Evolutionary conservation across 2,329 filamentous ascomycete genomes (phyloP).

Genomic region (Trematosphaeria pertusa): DNA sequence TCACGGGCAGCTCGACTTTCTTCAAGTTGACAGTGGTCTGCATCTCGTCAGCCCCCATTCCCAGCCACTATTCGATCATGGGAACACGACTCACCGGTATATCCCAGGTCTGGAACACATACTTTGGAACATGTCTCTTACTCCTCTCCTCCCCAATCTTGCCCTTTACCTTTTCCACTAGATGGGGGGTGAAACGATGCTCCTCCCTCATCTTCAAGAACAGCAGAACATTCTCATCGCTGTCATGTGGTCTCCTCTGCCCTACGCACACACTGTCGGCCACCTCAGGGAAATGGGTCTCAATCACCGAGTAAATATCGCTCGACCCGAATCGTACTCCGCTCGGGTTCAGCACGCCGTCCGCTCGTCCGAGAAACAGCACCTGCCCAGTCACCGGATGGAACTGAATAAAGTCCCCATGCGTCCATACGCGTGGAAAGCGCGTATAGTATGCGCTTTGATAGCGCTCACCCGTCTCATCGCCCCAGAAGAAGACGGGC

Average conservation of each 20-base stretch:
- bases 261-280: constrained; percentile 81
- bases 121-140: constrained; percentile 77
- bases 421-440: constrained; percentile 73
- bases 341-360: constrained; percentile 80
- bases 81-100: constrained; percentile 69
- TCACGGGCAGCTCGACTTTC: constrained; percentile 84
- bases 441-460: constrained; percentile 56
- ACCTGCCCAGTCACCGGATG: constrained; percentile 72
- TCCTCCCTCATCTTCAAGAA: constrained; percentile 69
- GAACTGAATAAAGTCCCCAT: constrained; percentile 79
- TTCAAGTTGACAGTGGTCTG: constrained; percentile 84
- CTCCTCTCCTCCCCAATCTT: constrained; percentile 72
- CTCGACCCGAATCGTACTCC: constrained; percentile 81
- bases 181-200: constrained; percentile 57
- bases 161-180: constrained; percentile 67
- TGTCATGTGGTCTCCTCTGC: constrained; percentile 68
- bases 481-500: constrained; percentile 62
- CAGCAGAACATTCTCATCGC: constrained; percentile 65
- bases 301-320: constrained; percentile 79
- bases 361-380: constrained; percentile 72
- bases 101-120: constrained; percentile 79
- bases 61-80: background rate
- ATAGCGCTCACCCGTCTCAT: constrained; percentile 51
- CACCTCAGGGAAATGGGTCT: constrained; percentile 69
- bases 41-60: constrained; percentile 5